A percentile compares a stretch with the other conserved stretches of the same genome.
Evolutionary conservation across 2,329 filamentous ascomycete species (phyloP).

Genomic region (Berkeleyomyces rouxiae): DNA sequence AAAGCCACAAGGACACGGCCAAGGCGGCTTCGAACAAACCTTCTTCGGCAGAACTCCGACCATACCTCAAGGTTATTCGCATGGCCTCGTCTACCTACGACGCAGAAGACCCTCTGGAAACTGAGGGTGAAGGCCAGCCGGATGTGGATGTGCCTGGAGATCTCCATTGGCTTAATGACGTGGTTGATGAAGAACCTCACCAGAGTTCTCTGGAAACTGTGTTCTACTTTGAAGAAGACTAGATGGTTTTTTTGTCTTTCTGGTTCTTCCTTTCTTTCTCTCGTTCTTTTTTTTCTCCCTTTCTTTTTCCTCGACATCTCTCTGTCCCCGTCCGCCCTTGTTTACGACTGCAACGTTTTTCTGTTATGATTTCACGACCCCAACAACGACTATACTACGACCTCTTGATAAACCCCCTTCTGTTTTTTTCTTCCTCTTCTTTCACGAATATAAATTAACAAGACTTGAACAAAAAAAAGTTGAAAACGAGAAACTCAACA

Average conservation of each 20-base stretch:
- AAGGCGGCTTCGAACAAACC: constrained; percentile 6
- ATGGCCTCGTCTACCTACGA: not conserved
- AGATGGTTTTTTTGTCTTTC: not conserved
- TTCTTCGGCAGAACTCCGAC: constrained; percentile 10
- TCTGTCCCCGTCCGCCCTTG: not conserved
- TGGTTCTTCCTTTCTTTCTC: not conserved
- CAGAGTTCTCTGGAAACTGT: not conserved
- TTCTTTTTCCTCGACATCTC: not conserved
- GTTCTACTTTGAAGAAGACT: not conserved
- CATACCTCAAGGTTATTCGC: constrained; percentile 4
- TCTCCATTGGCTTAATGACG: not conserved
- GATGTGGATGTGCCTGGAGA: not conserved
- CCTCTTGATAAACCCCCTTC: not conserved
- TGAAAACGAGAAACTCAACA: not conserved
- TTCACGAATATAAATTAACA: constrained; percentile 1
- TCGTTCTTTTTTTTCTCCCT: not conserved
- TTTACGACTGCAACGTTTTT: too few relatives aligned
- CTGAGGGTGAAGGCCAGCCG: not conserved
- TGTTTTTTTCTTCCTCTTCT: not conserved
- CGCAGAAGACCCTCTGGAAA: constrained; percentile 1
- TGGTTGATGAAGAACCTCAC: not conserved
- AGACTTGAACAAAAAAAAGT: constrained; percentile 7
- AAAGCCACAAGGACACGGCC: constrained; percentile 15
- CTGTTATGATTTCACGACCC: too few relatives aligned
- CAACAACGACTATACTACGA: not conserved